A percentile compares a stretch with the other conserved stretches of the same genome.
Conservation (phyloP, 2,329 filamentous ascomycete genomes). For the Talaromyces sp. region DNA sequence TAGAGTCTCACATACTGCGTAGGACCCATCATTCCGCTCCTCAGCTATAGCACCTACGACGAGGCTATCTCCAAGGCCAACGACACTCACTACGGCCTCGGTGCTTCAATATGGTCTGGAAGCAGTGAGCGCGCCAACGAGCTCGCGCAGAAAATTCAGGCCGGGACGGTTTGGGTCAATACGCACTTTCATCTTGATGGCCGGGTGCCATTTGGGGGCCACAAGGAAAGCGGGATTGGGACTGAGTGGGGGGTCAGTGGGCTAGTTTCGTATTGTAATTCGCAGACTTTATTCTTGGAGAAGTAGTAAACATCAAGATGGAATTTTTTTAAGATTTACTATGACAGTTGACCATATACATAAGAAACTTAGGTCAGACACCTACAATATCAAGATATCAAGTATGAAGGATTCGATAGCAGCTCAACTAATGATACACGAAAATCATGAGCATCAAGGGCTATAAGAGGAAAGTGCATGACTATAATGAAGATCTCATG, state of each 20-base stretch:
- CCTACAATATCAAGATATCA: no score
- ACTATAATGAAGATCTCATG: neutral
- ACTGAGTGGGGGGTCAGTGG: constrained; percentile 26
- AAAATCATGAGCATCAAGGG: no score
- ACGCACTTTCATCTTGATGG: constrained; percentile 18
- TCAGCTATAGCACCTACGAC: constrained; percentile 53
- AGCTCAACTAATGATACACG: no score
- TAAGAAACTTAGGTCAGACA: no score
- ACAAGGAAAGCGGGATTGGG: constrained; percentile 32
- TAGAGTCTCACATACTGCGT: constrained; percentile 18
- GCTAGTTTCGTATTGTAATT: constrained; percentile 22
- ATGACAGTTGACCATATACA: no score
- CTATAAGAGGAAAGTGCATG: no score
- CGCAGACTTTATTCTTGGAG: constrained; percentile 3
- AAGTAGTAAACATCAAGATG: neutral
- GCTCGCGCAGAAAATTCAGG: constrained; percentile 41
- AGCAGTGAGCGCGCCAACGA: constrained; percentile 43
- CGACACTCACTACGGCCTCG: constrained; percentile 43
- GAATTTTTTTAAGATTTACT: neutral
- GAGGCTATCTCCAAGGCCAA: constrained; percentile 44
- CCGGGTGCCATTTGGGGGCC: constrained; percentile 24
- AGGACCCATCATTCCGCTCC: constrained; percentile 57
- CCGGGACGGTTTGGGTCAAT: constrained; percentile 42
- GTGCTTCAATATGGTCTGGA: constrained; percentile 46
- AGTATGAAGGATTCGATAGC: no score